Evolutionary conservation across 345 rosid genomes (phyloP), one percentile per base, ranked within the genome.

Genomic region (Erodium maritimum): DNA sequence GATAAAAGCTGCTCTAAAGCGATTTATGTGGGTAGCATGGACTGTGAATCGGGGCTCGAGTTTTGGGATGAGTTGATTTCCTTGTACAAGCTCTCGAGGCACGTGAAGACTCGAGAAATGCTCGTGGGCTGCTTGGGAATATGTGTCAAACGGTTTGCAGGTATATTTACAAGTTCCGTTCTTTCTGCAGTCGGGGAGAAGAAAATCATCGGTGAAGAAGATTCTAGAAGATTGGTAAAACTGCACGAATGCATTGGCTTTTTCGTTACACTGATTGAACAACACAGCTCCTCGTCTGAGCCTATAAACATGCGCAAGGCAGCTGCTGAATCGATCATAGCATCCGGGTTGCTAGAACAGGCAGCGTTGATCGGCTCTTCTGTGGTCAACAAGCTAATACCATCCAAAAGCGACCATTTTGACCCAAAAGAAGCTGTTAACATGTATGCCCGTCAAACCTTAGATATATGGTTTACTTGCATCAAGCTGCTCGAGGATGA

Each of bases 401-500:
- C 68, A 51, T 63, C 73, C 14, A 69, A 70, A 68, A 64, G 18
- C 58, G 60, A 64, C 56, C 22, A 34, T 56, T 71, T 66, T 53
- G 64, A 69, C n/a, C 64, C 68, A 23, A 74, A 75, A 62, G 79
- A 73, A 54, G 67, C 75, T 58, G 65, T 59, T 57, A 71, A 65
- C 57, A 61, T 55, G 62, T 85, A 76, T 69, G 93, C 86, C 11
- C 66, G 50, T 73, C 86, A 76, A 59, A 67, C 82, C 19, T 77
- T 91, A 55, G 81, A 74, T 60, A 73, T 73, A 66, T 91, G 99
- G 95, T 82, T 88, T 66, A 65, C 77, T 16, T 84, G 95, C 71
- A 77, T 91, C 75, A 80, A 74, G 68, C 74, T 91, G 65, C 71
- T 91, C 57, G 99, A 91, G 78, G 99, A 91, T 50, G 99, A 91